Evolutionary conservation across 441 rosid genomes (phyloP), one percentile per base, ranked within the genome.

Genomic region (Kokia cookei): DNA sequence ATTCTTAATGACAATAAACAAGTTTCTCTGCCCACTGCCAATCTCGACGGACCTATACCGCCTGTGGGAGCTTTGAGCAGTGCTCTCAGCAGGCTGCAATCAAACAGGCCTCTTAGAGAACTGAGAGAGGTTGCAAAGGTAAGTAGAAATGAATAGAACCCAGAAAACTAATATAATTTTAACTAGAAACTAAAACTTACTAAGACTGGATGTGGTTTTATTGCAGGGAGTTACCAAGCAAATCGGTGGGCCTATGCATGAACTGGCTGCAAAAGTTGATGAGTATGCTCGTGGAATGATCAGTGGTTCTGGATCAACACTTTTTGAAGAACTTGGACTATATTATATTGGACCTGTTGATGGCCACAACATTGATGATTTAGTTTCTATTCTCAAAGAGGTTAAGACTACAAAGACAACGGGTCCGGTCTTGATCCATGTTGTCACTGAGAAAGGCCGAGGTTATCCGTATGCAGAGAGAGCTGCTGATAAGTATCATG

Each of bases 231-330:
- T 94, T 76, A 92, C 98, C 1, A 92, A 92, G 83, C 92, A 82
- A 79, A 84, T 94, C 45, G 97, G 97, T 55, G 98, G 98, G 55
- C 87, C 90, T 9, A 92, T 92, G 97, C 98, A 94, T 45, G 90
- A 92, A 74, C 27, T 94, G 81, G 97, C 98, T 70, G 91, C 98
- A 66, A 94, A 94, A 80, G 97, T 94, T 5, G 98, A 94, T 53
- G 98, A 94, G 74, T 94, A 94, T 69, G 98, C 98, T 74, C 93
- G 98, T 65, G 97, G 98, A 61, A 94, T 94, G 98, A 94, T 94
- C 68, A 87, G 98, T 57, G 98, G 96, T 65, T 89, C 98, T 17
- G 95, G 98, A 8, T 90, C 98, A 9, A 87, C 98, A 32, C 83
- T 94, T 3, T 94, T 94, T 67, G 98, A 94, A 84, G 98, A 94